Percentiles rank a stretch among this genome's conserved stretches.
phyloP scores from a whole-genome alignment of 805 yeast genomes.

The Suhomyces emberorum region DNA sequence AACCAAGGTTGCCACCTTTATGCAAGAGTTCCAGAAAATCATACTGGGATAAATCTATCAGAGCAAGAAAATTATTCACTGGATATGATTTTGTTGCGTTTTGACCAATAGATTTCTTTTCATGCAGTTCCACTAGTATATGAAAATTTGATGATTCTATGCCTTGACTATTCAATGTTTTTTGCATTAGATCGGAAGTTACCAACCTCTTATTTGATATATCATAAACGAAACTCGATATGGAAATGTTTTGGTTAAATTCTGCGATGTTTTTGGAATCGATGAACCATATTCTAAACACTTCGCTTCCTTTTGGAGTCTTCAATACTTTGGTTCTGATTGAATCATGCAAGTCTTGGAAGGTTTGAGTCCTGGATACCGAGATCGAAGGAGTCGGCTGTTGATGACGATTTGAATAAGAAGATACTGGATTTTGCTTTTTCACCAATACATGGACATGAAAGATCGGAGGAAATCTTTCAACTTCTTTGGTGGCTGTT shows the following conservation, averaged over 20 bases:
- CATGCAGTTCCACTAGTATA: constrained; percentile 6
- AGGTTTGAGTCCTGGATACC: constrained; percentile 33
- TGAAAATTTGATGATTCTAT: constrained; percentile 6
- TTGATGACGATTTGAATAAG: constrained; percentile 1
- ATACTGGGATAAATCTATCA: constrained; percentile 10
- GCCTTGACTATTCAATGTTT: constrained; percentile 30
- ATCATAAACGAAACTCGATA: constrained; percentile 26
- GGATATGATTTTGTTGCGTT: constrained; percentile 1
- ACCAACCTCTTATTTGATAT: constrained; percentile 28
- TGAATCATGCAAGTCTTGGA: constrained; percentile 29
- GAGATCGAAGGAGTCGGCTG: constrained; percentile 12
- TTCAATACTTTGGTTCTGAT: constrained; percentile 22
- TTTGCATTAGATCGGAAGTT: constrained; percentile 17
- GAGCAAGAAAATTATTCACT: constrained; percentile 4
- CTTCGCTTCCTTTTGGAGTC: constrained; percentile 10
- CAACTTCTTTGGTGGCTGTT: constrained; percentile 29
- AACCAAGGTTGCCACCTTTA: constrained; percentile 52
- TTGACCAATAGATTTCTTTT: neutral
- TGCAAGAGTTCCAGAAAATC: constrained; percentile 11
- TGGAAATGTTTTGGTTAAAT: constrained; percentile 21
- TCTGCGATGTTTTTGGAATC: constrained; percentile 20
- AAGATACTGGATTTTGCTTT: constrained; percentile 6
- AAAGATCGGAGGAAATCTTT: constrained; percentile 36
- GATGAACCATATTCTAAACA: constrained; percentile 38
- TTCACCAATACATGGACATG: constrained; percentile 31